Conservation (phyloP, 176 grass and related monocot genomes). For the Neostapfia colusana region DNA sequence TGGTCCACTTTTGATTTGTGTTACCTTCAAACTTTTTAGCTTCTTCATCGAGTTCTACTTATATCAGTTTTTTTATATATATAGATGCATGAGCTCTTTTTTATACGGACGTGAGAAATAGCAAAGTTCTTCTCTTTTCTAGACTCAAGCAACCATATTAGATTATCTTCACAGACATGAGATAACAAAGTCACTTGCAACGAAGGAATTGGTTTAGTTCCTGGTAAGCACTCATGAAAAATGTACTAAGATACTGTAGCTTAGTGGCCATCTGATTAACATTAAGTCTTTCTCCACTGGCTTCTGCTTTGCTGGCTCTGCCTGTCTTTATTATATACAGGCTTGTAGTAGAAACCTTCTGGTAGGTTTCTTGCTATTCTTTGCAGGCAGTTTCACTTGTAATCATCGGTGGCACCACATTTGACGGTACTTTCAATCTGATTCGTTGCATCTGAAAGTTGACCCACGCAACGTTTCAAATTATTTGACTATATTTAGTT, state of each 20-base stretch:
- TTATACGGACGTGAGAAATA: background rate
- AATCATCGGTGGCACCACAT: background rate
- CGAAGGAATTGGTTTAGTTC: constrained; percentile 97
- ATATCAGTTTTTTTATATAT: background rate
- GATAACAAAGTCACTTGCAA: constrained; percentile 71
- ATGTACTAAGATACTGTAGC: background rate
- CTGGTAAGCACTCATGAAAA: constrained; percentile 56
- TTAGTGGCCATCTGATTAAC: constrained; percentile 5
- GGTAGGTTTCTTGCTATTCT: constrained; percentile 49
- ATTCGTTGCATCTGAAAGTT: constrained; percentile 3
- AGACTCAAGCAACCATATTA: constrained; percentile 81
- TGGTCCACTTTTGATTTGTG: background rate
- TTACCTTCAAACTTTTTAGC: background rate
- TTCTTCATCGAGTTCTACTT: background rate
- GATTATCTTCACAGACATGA: constrained; percentile 79
- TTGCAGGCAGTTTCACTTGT: background rate
- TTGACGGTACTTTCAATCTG: background rate
- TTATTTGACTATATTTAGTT: too few relatives aligned
- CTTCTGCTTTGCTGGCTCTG: constrained; percentile 79
- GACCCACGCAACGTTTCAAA: too few relatives aligned
- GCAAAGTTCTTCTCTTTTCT: background rate
- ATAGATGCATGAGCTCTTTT: background rate
- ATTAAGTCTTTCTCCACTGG: constrained; percentile 48
- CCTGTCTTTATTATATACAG: constrained; percentile 70
- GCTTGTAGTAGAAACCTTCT: constrained; percentile 64